Conservation (phyloP, 805 yeast genomes). For the Candida pini region DNA sequence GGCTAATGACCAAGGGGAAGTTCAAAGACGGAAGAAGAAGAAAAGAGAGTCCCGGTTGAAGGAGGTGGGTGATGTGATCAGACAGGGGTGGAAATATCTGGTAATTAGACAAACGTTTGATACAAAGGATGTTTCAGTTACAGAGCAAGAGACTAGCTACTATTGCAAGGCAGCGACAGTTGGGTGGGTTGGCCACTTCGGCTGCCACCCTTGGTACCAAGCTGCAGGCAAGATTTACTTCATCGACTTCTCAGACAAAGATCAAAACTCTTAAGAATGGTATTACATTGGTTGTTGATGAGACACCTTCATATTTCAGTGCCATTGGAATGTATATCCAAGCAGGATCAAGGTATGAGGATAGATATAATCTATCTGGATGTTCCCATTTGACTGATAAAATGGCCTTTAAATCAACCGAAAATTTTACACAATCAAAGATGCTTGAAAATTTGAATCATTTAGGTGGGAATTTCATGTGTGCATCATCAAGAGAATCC, state of each 20-base stretch:
- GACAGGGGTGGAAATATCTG: no score
- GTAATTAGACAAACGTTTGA: no score
- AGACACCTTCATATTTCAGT: slow-evolving; percentile 84
- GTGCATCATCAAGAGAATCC: slow-evolving; percentile 87
- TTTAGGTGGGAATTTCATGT: slow-evolving; percentile 91
- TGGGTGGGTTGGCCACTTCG: no score
- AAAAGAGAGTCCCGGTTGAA: no score
- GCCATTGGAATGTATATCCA: slow-evolving; percentile 86
- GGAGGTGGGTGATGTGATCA: no score
- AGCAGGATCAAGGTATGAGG: slow-evolving; percentile 87
- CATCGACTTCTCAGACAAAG: slow-evolving; percentile 17
- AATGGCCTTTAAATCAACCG: slow-evolving; percentile 74
- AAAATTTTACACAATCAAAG: slow-evolving; percentile 49
- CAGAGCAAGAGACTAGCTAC: no score
- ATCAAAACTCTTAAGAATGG: slow-evolving; percentile 60
- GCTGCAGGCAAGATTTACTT: no score
- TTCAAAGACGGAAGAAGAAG: no score
- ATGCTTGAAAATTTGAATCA: slow-evolving; percentile 73
- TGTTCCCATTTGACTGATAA: slow-evolving; percentile 81
- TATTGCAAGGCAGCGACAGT: no score
- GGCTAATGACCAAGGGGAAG: no score
- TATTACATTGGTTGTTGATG: slow-evolving; percentile 74
- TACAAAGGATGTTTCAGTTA: no score
- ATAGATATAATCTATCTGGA: slow-evolving; percentile 51
- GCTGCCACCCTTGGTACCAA: no score